These are phyloP conservation scores for Venturia aucupariae DNA, from an alignment of 2,329 filamentous ascomycete genomes.

Conservation along the genomic window DNA sequence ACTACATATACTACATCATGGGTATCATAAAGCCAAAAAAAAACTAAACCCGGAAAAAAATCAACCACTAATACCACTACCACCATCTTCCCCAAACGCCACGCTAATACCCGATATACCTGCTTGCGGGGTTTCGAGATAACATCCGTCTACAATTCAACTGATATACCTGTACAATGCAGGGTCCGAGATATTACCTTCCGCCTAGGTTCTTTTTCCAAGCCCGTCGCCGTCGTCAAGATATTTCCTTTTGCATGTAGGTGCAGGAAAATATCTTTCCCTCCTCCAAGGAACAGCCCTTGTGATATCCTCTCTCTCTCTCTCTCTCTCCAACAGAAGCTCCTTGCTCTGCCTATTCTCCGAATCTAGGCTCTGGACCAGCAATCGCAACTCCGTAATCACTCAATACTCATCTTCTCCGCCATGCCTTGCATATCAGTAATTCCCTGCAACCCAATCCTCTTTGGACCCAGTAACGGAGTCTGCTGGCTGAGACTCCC, in stretches of 20 bases:
- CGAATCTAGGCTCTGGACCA: neutral
- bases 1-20: neutral
- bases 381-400: neutral
- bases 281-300: too few relatives aligned
- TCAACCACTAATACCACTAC: too few relatives aligned
- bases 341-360: neutral
- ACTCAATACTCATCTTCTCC: constrained; percentile 97
- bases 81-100: neutral
- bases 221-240: too few relatives aligned
- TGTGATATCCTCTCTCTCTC: neutral
- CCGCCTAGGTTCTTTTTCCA: too few relatives aligned
- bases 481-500: constrained; percentile 30
- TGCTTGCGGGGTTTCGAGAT: neutral
- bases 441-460: constrained; percentile 69
- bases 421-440: constrained; percentile 88
- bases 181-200: too few relatives aligned
- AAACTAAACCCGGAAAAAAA: too few relatives aligned
- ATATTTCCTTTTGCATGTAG: too few relatives aligned
- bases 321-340: neutral
- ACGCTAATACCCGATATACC: neutral
- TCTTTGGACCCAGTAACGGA: constrained; percentile 36
- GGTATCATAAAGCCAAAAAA: neutral
- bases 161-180: neutral
- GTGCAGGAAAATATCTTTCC: too few relatives aligned
- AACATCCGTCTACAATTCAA: neutral